phyloP scores from a whole-genome alignment of 176 grass and related monocot species.

The Cenchrus fungigraminus region DNA sequence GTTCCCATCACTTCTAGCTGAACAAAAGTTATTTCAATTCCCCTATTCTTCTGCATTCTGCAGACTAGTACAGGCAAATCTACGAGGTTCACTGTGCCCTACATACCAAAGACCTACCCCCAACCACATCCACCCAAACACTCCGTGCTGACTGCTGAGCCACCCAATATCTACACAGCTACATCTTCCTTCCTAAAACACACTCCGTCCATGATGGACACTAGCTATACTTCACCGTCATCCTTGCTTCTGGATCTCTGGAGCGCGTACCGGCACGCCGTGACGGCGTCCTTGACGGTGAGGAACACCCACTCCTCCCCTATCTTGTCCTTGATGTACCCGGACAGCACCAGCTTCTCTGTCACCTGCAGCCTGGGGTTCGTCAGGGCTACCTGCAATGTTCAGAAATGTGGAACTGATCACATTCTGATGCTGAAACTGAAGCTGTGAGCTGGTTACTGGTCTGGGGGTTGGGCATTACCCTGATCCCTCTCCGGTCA shows the following conservation, averaged over 20 bases:
- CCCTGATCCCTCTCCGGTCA: constrained; percentile 66
- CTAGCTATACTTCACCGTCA: constrained; percentile 45
- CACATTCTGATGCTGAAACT: not conserved
- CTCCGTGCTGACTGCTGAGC: not conserved
- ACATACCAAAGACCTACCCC: not conserved
- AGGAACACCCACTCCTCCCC: constrained; percentile 82
- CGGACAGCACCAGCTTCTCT: constrained; percentile 64
- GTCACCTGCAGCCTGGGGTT: constrained; percentile 75
- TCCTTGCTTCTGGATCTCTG: constrained; percentile 57
- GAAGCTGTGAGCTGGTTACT: not conserved
- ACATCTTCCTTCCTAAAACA: constrained; percentile 1
- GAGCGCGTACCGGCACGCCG: constrained; percentile 60
- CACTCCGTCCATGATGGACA: not conserved
- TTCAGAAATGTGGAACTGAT: not conserved
- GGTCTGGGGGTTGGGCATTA: not conserved
- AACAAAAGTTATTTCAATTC: not conserved
- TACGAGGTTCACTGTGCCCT: constrained; percentile 1
- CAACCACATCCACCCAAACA: not conserved
- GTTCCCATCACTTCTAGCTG: not conserved
- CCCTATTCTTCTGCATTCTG: not conserved
- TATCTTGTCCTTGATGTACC: constrained; percentile 53
- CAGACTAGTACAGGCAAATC: constrained; percentile 37
- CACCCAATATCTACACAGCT: not conserved
- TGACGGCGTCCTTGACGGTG: constrained; percentile 71
- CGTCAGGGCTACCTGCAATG: constrained; percentile 66